Conservation (phyloP, 2,329 filamentous ascomycete species). For the Sordariomycetes sp. region DNA sequence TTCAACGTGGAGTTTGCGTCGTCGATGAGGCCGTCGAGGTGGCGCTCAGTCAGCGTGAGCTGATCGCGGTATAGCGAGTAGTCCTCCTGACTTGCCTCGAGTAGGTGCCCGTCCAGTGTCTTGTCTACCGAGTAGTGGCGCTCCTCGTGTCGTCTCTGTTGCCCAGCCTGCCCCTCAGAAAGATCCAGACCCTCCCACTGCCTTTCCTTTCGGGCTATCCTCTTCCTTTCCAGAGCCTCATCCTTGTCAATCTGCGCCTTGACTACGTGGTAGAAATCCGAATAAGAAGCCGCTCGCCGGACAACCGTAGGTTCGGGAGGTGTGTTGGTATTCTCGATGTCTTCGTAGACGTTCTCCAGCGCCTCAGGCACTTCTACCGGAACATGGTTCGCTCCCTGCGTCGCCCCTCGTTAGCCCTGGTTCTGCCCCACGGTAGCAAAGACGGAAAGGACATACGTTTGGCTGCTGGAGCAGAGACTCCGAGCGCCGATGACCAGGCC, state of each 20-base stretch:
- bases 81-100: slow-evolving; percentile 76
- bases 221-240: slow-evolving; percentile 26
- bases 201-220: slow-evolving; percentile 27
- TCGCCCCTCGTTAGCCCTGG: too few species aligned
- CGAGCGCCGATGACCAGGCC: slow-evolving; percentile 51
- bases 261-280: slow-evolving; percentile 62
- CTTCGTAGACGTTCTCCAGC: slow-evolving; percentile 50
- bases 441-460: slow-evolving; percentile 36
- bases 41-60: slow-evolving; percentile 68
- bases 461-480: slow-evolving; percentile 61
- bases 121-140: slow-evolving; percentile 11
- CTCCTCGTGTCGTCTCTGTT: slow-evolving; percentile 13
- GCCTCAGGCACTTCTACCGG: slow-evolving; percentile 39
- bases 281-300: slow-evolving; percentile 64
- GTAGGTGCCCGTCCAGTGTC: slow-evolving; percentile 53
- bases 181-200: slow-evolving; percentile 43
- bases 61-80: slow-evolving; percentile 78
- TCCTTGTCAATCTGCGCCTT: slow-evolving; percentile 48
- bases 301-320: slow-evolving; percentile 59
- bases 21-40: slow-evolving; percentile 69
- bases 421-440: not conserved
- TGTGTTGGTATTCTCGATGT: slow-evolving; percentile 41
- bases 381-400: slow-evolving; percentile 11
- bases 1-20: slow-evolving; percentile 70
- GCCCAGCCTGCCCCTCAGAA: slow-evolving; percentile 2